Conservation (phyloP, 2,329 filamentous ascomycete genomes). For the Epichloe uncinata region DNA sequence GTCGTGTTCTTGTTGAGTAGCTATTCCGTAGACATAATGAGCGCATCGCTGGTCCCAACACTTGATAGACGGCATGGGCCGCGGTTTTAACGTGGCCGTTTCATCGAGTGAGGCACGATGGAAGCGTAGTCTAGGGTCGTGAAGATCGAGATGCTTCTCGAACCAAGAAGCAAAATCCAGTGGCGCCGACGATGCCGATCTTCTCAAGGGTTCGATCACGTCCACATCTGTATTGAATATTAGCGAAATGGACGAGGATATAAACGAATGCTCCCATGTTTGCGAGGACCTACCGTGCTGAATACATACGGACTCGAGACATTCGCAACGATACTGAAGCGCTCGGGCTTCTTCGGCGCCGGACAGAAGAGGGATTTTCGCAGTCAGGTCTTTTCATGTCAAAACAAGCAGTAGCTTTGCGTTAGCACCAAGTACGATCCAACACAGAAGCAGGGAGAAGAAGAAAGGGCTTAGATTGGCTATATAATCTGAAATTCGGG, state of each 20-base stretch:
- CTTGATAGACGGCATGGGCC: slow-evolving; percentile 27
- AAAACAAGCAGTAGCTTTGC: neutral
- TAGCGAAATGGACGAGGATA: neutral
- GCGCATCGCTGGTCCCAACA: slow-evolving; percentile 42
- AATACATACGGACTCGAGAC: slow-evolving; percentile 38
- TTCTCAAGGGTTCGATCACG: slow-evolving; percentile 17
- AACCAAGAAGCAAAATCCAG: slow-evolving; percentile 38
- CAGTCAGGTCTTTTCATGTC: slow-evolving; percentile 13
- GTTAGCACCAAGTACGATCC: slow-evolving; percentile 2
- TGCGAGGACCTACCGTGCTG: slow-evolving; percentile 17
- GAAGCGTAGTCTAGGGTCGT: slow-evolving; percentile 32
- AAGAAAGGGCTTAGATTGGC: too few species aligned
- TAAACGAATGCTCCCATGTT: neutral
- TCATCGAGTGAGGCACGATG: slow-evolving; percentile 2
- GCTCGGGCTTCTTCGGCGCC: slow-evolving; percentile 43
- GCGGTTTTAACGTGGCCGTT: slow-evolving; percentile 1
- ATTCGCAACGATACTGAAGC: slow-evolving; percentile 46
- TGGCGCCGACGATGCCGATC: slow-evolving; percentile 22
- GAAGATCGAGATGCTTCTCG: slow-evolving; percentile 34
- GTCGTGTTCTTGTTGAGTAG: slow-evolving; percentile 36
- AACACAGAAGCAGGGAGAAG: neutral
- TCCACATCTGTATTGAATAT: slow-evolving; percentile 16
- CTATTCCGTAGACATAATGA: slow-evolving; percentile 46
- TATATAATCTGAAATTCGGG: too few species aligned
- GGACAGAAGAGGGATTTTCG: slow-evolving; percentile 31